A percentile compares a stretch with the other conserved stretches of the same genome.
Evolutionary conservation across 768 basidiomycete genomes (phyloP).

Genomic region (Lentinula aciculospora): DNA sequence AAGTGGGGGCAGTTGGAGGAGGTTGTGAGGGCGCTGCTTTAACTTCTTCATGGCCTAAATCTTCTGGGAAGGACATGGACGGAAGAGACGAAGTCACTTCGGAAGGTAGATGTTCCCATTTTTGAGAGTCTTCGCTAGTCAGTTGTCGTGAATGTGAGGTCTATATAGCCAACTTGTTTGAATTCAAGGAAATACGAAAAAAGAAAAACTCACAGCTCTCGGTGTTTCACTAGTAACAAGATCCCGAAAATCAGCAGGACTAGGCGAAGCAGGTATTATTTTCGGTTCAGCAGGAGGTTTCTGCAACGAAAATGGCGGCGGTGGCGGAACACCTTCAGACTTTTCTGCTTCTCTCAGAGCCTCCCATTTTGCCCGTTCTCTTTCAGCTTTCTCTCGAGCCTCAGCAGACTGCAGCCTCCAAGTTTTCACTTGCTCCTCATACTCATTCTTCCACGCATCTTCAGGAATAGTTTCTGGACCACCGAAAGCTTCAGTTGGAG

Average conservation of each 20-base stretch:
- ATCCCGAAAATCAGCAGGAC: slow-evolving; percentile 33
- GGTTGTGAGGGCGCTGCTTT: slow-evolving; percentile 17
- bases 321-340: slow-evolving; percentile 23
- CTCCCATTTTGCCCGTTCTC: slow-evolving; percentile 69
- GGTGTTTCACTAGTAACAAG: slow-evolving; percentile 31
- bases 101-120: slow-evolving; percentile 71
- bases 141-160: slow-evolving; percentile 29
- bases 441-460: slow-evolving; percentile 60
- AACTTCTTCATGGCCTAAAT: slow-evolving; percentile 38
- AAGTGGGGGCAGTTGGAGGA: slow-evolving; percentile 24
- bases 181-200: background rate
- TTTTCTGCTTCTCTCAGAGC: slow-evolving; percentile 52
- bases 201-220: slow-evolving; percentile 21
- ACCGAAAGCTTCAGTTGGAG: slow-evolving; percentile 9
- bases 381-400: slow-evolving; percentile 71
- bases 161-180: slow-evolving; percentile 8
- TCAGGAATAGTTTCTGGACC: slow-evolving; percentile 17
- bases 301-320: slow-evolving; percentile 7
- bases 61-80: slow-evolving; percentile 73
- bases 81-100: slow-evolving; percentile 64
- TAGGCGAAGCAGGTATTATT: slow-evolving; percentile 24
- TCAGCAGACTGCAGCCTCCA: slow-evolving; percentile 74
- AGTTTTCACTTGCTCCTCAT: slow-evolving; percentile 58
- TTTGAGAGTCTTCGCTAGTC: slow-evolving; percentile 43
- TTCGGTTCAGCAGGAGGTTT: slow-evolving; percentile 9